Percentiles rank a stretch among this genome's conserved stretches.
These are phyloP conservation scores for Fusarium continuum DNA, from an alignment of 2,329 filamentous ascomycete species.

Conservation along the genomic window DNA sequence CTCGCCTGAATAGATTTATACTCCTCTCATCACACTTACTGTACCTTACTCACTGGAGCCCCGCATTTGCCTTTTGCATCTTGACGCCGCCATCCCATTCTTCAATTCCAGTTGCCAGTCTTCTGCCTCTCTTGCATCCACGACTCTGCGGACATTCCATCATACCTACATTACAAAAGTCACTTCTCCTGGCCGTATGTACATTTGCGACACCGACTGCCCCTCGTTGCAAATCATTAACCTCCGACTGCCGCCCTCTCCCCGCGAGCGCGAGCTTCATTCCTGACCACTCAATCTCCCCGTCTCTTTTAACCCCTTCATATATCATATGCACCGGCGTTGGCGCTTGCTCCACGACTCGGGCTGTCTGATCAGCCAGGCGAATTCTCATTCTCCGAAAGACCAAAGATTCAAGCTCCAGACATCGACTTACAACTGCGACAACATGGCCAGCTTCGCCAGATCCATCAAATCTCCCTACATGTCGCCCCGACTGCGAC, in stretches of 20 bases:
- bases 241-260: conserved; percentile 13
- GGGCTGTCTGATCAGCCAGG: conserved; percentile 30
- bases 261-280: conserved; percentile 7
- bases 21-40: background rate
- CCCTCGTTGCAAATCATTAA: conserved; percentile 22
- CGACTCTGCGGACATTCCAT: conserved; percentile 21
- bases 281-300: background rate
- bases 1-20: conserved; percentile 5
- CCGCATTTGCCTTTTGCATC: conserved; percentile 3
- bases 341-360: conserved; percentile 36
- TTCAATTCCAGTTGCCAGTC: conserved; percentile 23
- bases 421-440: conserved; percentile 18
- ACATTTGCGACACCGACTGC: conserved; percentile 11
- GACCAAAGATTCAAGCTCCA: conserved; percentile 18
- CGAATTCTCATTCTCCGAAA: conserved; percentile 13
- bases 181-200: conserved; percentile 11
- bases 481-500: conserved; percentile 55
- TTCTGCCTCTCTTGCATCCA: background rate
- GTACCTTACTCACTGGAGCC: background rate
- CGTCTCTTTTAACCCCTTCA: background rate
- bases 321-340: conserved; percentile 36
- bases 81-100: conserved; percentile 12
- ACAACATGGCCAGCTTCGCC: conserved; percentile 58
- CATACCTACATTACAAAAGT: conserved; percentile 6
- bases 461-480: conserved; percentile 61